Evolutionary conservation across 371 early-diverging fungal species (phyloP), one percentile per base, ranked within the genome.

Genomic region (Mucor velutinosus): DNA sequence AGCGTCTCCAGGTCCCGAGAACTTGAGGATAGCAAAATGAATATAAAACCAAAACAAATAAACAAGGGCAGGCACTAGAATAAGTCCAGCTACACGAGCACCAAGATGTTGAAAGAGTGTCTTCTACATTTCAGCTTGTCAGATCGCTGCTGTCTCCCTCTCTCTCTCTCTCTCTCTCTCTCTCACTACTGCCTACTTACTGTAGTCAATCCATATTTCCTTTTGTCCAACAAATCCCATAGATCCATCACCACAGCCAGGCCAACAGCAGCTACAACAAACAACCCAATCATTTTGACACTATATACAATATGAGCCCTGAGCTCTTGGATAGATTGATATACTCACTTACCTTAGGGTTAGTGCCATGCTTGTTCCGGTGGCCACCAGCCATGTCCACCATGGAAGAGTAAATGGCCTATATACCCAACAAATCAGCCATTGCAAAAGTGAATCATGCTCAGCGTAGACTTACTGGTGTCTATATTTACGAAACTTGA

Each of bases 251-350:
- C 64, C 0, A 94, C 93, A 11, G 95, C 93, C 15, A 95, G 76
- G 0, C 98, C 98, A 64, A 99, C 81, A 5, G 92, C 78, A 7
- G 93, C 94, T 66, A 98, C 87, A 1, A 90, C 89, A 64, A 99
- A 95, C 23, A 97, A 76, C 0, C 96, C 99, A 33, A 97, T 95
- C 93, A 95, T 93, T 77, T 97, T 97, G 14, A 64, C 60, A 73
- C 93, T 84, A 77, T 81, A 84, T 74, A 11, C 88, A 77, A 30
- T 87, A 76, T 8, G 89, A 47, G 11, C 19, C 14, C 4, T 17
- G 14, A 19, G 47, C 12, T 27, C 2, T 47, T 12, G 1, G 10
- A n/a, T 21, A 29, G 7, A 17, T 0, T 14, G 2, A 12, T 25
- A 1, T 25, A n/a, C 8, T 12, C 7, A 27, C 41, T 21, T 23